Base-by-base conservation (phyloP, 2,329 filamentous ascomycete genomes). In the Cadophora luteo-olivacea region DNA sequence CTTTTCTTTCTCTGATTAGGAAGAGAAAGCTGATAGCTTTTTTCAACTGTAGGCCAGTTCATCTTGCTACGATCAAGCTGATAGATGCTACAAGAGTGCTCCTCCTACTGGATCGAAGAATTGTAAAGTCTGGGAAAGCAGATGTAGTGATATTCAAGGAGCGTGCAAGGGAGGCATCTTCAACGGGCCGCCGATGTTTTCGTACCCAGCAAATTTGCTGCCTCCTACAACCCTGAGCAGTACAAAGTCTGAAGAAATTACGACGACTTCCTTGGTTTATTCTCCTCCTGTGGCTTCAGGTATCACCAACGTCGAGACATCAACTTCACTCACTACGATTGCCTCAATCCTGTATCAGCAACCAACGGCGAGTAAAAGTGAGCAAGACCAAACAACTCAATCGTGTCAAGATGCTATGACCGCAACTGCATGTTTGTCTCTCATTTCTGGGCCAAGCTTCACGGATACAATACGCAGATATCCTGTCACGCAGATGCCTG, bases 51-150 rank as follows among this genome's bases (percentile, higher is more conserved):
- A 81, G 67, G 80, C 84, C 2, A 83, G 83, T 12, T 78, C 81
- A 48, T 77, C 82, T 61, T 90, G 89, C 83, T 93, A 84, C 82
- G 76, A 78, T 32, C 89, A 93, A 80, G 79, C 80, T 36, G 78
- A 84, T 2, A 76, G 72, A n/a, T 93, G 91, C 82, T 92, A 86
- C 79, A 77, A 82, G 55, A 78, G 79, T 6, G 84, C 86, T 2
- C 86, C 86, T 14, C 85, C 89, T 1, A 88, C 87, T 1, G 91
- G 91, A 0, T 79, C 80, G 70, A 79, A 78, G 1, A 86, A 86
- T 72, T 94, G 91, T 79, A 78, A 83, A 60, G 79, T 85, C 41
- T 92, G 88, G 88, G 84, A 88, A 75, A 76, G 79, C 14, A 90
- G 90, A 80, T 93, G 91, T 80, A 77, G 78, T 45, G 78, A 70